These are phyloP conservation scores for Ajuga reptans DNA, from an alignment of 305 asterid genomes.

Conservation along the genomic window DNA sequence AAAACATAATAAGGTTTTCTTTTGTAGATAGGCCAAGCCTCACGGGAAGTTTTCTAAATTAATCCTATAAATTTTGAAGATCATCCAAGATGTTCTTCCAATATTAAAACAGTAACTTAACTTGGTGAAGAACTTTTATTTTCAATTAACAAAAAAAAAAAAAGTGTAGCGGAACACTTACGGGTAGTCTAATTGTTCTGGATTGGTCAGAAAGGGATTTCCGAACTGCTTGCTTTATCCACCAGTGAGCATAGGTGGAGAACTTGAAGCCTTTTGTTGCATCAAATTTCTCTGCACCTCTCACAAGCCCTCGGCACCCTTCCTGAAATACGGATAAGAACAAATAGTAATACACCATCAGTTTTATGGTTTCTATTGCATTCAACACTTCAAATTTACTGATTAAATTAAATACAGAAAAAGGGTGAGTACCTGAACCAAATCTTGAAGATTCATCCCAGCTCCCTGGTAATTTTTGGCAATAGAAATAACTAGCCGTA, in stretches of 20 bases:
- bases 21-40: background rate
- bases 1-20: background rate
- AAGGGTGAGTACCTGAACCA: conserved; percentile 70
- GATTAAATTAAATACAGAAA: background rate
- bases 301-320: conserved; percentile 94
- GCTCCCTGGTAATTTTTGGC: conserved; percentile 88
- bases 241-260: conserved; percentile 98
- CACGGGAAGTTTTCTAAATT: background rate
- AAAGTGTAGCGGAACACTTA: conserved; percentile 28
- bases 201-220: conserved; percentile 91
- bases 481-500: conserved; percentile 83
- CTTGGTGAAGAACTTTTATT: background rate
- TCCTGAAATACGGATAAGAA: conserved; percentile 44
- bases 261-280: conserved; percentile 90
- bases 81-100: background rate
- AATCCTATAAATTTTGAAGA: background rate
- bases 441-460: conserved; percentile 90
- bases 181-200: conserved; percentile 80
- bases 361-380: background rate
- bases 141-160: background rate
- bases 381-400: background rate
- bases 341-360: background rate
- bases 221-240: conserved; percentile 92
- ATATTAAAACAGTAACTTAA: background rate
- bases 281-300: conserved; percentile 93